Percentiles rank a stretch among this genome's conserved stretches.
Conservation (phyloP, 257 asterid species). For the Oldenlandia corymbosa region DNA sequence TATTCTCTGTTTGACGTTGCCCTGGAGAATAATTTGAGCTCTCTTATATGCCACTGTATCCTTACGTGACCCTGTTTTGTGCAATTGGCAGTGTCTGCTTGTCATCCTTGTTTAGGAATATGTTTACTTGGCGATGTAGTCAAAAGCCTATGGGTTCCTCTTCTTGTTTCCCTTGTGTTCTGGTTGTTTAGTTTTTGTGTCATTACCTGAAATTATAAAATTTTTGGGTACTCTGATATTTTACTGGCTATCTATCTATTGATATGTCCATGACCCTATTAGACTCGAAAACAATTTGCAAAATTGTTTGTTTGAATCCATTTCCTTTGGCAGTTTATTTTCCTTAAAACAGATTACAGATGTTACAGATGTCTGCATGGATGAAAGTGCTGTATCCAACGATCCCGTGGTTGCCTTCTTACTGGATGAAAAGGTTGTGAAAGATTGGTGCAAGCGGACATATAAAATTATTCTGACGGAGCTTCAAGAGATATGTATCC, state of each 20-base stretch:
- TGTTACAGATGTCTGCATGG: slow-evolving; percentile 95
- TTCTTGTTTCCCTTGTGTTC: not conserved
- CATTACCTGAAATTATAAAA: not conserved
- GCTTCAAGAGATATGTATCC: slow-evolving; percentile 79
- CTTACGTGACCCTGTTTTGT: slow-evolving; percentile 20
- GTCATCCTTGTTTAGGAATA: not conserved
- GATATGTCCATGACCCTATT: not conserved
- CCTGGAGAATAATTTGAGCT: slow-evolving; percentile 78
- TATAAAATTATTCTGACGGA: slow-evolving; percentile 51
- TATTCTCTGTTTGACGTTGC: slow-evolving; percentile 80
- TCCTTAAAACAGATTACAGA: slow-evolving; percentile 67
- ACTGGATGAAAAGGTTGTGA: slow-evolving; percentile 95
- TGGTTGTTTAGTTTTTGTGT: not conserved
- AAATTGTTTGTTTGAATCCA: not conserved
- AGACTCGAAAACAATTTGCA: not conserved
- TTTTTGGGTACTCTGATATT: not conserved
- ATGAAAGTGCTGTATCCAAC: slow-evolving; percentile 93
- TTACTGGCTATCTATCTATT: not conserved
- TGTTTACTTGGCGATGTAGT: not conserved
- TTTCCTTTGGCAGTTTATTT: slow-evolving; percentile 15
- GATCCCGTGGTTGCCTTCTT: slow-evolving; percentile 87
- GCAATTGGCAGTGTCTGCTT: not conserved
- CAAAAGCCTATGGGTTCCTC: slow-evolving; percentile 1
- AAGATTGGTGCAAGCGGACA: slow-evolving; percentile 89
- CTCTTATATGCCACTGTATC: slow-evolving; percentile 97